phyloP scores from a whole-genome alignment of 1,139 yeast species.

The Taphrina flavorubra region DNA sequence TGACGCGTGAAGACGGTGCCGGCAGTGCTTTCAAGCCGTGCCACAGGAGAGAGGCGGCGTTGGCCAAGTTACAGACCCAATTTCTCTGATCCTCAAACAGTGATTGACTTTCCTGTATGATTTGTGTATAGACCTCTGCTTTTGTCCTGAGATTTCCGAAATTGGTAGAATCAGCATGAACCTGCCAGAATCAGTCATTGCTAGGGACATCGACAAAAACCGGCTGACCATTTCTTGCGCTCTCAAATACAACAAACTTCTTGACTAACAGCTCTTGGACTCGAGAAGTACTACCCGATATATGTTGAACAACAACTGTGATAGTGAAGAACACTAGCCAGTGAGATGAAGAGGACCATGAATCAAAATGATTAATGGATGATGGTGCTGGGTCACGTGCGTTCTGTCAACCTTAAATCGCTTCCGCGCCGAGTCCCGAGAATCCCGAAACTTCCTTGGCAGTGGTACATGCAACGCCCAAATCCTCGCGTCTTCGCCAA shows the following conservation, averaged over 20 bases:
- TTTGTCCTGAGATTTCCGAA: slow-evolving; percentile 2
- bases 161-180: slow-evolving; percentile 36
- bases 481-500: not conserved
- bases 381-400: not conserved
- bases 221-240: not conserved
- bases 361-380: not conserved
- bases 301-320: too few species aligned
- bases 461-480: too few species aligned
- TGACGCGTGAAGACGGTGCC: slow-evolving; percentile 57
- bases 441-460: too few species aligned
- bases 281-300: too few species aligned
- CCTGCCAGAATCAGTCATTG: not conserved
- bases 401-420: not conserved
- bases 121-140: slow-evolving; percentile 63
- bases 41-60: slow-evolving; percentile 86
- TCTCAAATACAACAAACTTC: not conserved
- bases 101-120: slow-evolving; percentile 69
- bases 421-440: too few species aligned
- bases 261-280: too few species aligned
- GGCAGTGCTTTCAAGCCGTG: slow-evolving; percentile 73
- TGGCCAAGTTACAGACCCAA: slow-evolving; percentile 89
- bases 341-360: not conserved
- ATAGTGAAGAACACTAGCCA: too few species aligned
- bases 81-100: slow-evolving; percentile 66
- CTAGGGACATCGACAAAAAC: too few species aligned